Evolutionary conservation across 305 asterid genomes (phyloP), one percentile per base, ranked within the genome.

Genomic region (Fraxinus ornus): DNA sequence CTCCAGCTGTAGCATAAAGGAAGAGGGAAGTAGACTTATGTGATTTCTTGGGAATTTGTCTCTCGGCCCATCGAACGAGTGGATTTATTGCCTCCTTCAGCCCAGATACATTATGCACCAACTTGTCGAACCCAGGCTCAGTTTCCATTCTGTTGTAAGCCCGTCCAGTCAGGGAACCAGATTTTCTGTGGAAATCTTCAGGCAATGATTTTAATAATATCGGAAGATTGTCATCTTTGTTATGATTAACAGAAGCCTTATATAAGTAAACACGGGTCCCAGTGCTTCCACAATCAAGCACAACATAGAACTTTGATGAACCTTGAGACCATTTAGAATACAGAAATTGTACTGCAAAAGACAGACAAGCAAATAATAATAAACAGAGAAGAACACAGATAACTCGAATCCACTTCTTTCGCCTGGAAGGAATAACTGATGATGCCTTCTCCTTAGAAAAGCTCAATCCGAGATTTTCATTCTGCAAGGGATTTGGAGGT

Each of bases 131-230:
- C 33, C 99, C 99, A n/a, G 99, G 99, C 86, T 92, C 98, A 37
- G 97, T 93, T 86, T 95, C 98, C 97, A 94, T 91, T 83, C 98
- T 88, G 89, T 95, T 91, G 88, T 93, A 95, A 76, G 99, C 99
- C 70, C 97, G 93, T 15, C 97, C 97, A 52, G 86, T 89, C 78
- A 85, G 90, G 7, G 91, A 84, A 78, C 83, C 87, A 10, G 91
- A 78, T 80, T 88, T 92, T 82, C 85, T 87, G 73, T 88, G 83
- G 87, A 91, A 89, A 79, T 84, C 91, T 90, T 94, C 98, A 32
- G 98, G 99, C 88, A 96, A 64, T 57, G 98, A 93, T 86, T 87
- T 93, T 82, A 94, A 52, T 36, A 84, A 70, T 78, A 96, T 84
- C 44, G 98, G 98, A 32, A 96, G 94, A 75, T 83, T 86, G 49